phyloP scores from a whole-genome alignment of 306 rosid species.

The Cicer pinnatifidum region DNA sequence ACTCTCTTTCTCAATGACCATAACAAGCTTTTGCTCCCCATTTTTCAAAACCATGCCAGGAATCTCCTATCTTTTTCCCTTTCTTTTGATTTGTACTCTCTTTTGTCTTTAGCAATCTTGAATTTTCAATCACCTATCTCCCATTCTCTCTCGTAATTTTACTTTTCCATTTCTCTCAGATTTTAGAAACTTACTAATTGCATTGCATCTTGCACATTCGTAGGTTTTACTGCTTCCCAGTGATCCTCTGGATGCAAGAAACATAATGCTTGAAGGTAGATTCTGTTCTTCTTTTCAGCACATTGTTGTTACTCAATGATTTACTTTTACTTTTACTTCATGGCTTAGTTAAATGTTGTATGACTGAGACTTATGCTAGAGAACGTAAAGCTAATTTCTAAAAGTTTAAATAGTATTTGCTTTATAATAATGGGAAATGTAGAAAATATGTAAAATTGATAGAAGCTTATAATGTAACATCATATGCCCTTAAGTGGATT shows the following conservation, averaged over 20 bases:
- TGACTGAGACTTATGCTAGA: conserved; percentile 23
- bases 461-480: background rate
- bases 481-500: too few species aligned
- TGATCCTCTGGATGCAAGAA: conserved; percentile 96
- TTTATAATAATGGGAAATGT: conserved; percentile 1
- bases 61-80: conserved; percentile 18
- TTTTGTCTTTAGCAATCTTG: conserved; percentile 24
- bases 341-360: conserved; percentile 37
- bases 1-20: conserved; percentile 26
- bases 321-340: conserved; percentile 25
- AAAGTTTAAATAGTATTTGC: background rate
- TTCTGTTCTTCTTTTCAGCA: conserved; percentile 31
- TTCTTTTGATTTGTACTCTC: conserved; percentile 9
- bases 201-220: conserved; percentile 31
- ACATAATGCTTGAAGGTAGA: conserved; percentile 96
- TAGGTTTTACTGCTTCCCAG: conserved; percentile 82
- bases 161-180: conserved; percentile 16
- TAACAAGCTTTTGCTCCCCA: conserved; percentile 3
- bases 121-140: conserved; percentile 27
- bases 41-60: conserved; percentile 24
- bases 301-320: conserved; percentile 30
- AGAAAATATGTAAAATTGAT: conserved; percentile 29
- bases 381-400: conserved; percentile 9
- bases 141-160: background rate
- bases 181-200: conserved; percentile 42